Evolutionary conservation across 768 basidiomycete genomes (phyloP).

Genomic region (Rhizopogon sp.): DNA sequence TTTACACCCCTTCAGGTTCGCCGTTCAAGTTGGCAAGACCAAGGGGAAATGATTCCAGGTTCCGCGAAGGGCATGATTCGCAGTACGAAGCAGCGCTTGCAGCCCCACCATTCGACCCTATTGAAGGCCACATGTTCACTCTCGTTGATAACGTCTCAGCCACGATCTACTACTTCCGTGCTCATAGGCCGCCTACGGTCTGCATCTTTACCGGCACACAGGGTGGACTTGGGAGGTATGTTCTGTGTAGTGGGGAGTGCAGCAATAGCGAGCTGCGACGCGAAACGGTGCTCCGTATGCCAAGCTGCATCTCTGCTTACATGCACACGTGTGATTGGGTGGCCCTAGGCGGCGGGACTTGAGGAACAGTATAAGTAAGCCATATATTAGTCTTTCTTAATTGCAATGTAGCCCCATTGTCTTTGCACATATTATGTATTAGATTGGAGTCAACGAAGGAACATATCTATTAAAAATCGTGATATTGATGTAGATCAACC

Average conservation of each 20-base stretch:
- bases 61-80: conserved; percentile 13
- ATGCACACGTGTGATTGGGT: conserved; percentile 21
- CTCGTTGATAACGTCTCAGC: conserved; percentile 18
- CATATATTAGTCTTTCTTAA: too few relatives aligned
- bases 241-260: conserved; percentile 18
- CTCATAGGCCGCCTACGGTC: conserved; percentile 16
- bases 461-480: too few relatives aligned
- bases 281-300: conserved; percentile 20
- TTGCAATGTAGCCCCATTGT: too few relatives aligned
- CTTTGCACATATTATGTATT: too few relatives aligned
- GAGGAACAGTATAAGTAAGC: too few relatives aligned
- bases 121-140: conserved; percentile 11
- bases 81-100: conserved; percentile 5
- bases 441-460: too few relatives aligned
- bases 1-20: conserved; percentile 17
- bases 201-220: conserved; percentile 17
- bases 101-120: neutral
- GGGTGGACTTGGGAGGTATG: conserved; percentile 16
- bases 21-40: neutral
- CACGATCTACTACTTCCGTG: conserved; percentile 20
- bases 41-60: neutral
- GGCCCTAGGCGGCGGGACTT: conserved; percentile 6
- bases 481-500: too few relatives aligned
- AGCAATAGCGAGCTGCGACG: conserved; percentile 16
- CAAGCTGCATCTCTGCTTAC: conserved; percentile 10